Conservation (phyloP, 768 basidiomycete genomes). For the Boletellus ananas region DNA sequence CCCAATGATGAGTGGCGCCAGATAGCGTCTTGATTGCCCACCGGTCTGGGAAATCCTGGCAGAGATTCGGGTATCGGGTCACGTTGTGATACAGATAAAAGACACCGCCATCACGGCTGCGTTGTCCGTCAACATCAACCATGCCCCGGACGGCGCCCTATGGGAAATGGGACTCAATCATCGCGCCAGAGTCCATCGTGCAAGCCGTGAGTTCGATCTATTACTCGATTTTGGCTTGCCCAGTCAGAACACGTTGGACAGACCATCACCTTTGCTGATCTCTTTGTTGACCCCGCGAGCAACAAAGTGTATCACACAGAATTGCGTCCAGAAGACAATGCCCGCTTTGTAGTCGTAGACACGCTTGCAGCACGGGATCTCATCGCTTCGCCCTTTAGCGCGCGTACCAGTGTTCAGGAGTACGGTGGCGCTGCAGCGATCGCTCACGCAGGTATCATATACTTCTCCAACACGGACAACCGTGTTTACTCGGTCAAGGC, state of each 20-base stretch:
- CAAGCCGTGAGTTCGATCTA: slow-evolving; percentile 36
- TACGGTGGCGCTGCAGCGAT: slow-evolving; percentile 67
- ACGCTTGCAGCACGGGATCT: slow-evolving; percentile 47
- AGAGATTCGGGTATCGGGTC: too few species aligned
- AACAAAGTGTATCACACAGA: slow-evolving; percentile 54
- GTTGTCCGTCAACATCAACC: neutral
- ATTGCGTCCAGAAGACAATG: slow-evolving; percentile 51
- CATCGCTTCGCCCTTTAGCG: slow-evolving; percentile 52
- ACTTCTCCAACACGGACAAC: slow-evolving; percentile 60
- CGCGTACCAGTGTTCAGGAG: slow-evolving; percentile 58
- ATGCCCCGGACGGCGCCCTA: slow-evolving; percentile 43
- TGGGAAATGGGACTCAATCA: slow-evolving; percentile 60
- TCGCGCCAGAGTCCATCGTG: slow-evolving; percentile 50
- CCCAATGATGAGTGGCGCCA: neutral
- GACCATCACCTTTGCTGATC: slow-evolving; percentile 35
- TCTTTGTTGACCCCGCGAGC: slow-evolving; percentile 51
- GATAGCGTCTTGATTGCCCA: too few species aligned
- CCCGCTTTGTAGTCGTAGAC: slow-evolving; percentile 55
- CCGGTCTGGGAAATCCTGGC: too few species aligned
- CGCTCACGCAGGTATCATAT: slow-evolving; percentile 45
- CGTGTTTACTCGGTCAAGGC: slow-evolving; percentile 45
- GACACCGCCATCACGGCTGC: neutral
- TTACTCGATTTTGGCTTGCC: neutral
- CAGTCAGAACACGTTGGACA: slow-evolving; percentile 9
- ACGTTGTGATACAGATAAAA: too few species aligned